Evolutionary conservation across 1,139 yeast genomes (phyloP).

Genomic region (Geotrichum reessii): DNA sequence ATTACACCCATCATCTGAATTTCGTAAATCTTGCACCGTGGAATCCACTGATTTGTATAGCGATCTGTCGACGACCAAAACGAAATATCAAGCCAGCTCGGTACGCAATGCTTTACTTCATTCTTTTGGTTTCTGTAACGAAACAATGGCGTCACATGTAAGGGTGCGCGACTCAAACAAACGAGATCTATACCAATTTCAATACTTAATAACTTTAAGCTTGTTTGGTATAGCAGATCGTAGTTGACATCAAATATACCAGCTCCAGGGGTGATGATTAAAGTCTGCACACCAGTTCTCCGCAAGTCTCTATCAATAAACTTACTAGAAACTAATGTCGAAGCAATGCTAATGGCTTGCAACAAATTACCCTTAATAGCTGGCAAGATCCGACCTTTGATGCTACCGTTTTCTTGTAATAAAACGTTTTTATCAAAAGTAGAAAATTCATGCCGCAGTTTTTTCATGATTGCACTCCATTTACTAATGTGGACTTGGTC

Average conservation of each 20-base stretch:
- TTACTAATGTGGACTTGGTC: constrained; percentile 80
- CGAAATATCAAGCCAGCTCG: constrained; percentile 91
- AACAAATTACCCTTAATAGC: constrained; percentile 83
- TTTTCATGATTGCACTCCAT: constrained; percentile 92
- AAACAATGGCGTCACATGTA: constrained; percentile 86
- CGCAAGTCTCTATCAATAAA: constrained; percentile 80
- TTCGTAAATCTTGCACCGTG: constrained; percentile 89
- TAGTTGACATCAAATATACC: constrained; percentile 92
- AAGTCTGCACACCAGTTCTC: constrained; percentile 80
- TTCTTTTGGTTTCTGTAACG: constrained; percentile 52
- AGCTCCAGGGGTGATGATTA: constrained; percentile 84
- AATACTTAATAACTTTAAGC: constrained; percentile 64
- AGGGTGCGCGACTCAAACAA: constrained; percentile 83
- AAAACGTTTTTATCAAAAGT: constrained; percentile 72
- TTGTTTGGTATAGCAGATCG: constrained; percentile 65
- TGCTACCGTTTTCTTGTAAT: constrained; percentile 36
- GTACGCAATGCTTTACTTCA: constrained; percentile 56
- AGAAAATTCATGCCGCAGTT: constrained; percentile 76
- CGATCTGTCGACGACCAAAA: constrained; percentile 56
- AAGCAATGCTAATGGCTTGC: constrained; percentile 81
- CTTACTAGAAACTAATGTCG: constrained; percentile 72
- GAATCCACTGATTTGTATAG: constrained; percentile 69
- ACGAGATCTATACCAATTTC: constrained; percentile 87
- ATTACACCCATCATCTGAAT: constrained; percentile 97
- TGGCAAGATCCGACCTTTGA: constrained; percentile 53